These are phyloP conservation scores for Phytophthora pseudosyringae DNA, from an alignment of 352 stramenopile species.

Conservation along the genomic window DNA sequence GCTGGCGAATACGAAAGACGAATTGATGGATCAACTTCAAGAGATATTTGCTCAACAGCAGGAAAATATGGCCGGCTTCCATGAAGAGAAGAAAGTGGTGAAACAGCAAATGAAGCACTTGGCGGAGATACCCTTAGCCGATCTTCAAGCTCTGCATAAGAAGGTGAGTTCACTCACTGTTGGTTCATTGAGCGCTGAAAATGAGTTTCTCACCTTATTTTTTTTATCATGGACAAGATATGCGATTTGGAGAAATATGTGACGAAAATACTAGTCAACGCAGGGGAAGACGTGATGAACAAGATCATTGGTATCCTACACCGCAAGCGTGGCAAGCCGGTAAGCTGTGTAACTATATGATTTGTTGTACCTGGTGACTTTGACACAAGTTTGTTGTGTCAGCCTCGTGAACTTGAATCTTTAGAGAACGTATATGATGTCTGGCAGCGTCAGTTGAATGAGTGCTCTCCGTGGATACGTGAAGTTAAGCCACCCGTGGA, in stretches of 20 bases:
- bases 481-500: conserved; percentile 39
- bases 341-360: conserved; percentile 25
- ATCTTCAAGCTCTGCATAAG: conserved; percentile 36
- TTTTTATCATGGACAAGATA: conserved; percentile 35
- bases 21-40: conserved; percentile 51
- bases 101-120: conserved; percentile 34
- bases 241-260: conserved; percentile 49
- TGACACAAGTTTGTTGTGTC: conserved; percentile 1
- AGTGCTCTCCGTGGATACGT: conserved; percentile 64
- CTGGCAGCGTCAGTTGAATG: conserved; percentile 52
- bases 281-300: conserved; percentile 80
- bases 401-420: conserved; percentile 30
- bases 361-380: background rate
- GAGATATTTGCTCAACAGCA: conserved; percentile 35
- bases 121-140: conserved; percentile 23
- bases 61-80: conserved; percentile 41
- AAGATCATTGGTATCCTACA: conserved; percentile 49
- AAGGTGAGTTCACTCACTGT: conserved; percentile 32
- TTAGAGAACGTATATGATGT: conserved; percentile 53
- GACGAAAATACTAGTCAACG: conserved; percentile 56
- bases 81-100: conserved; percentile 31
- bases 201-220: conserved; percentile 1
- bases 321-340: conserved; percentile 44
- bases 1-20: conserved; percentile 38
- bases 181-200: background rate